phyloP scores from a whole-genome alignment of 805 yeast genomes.

The Tetrapisispora taiwanensis region DNA sequence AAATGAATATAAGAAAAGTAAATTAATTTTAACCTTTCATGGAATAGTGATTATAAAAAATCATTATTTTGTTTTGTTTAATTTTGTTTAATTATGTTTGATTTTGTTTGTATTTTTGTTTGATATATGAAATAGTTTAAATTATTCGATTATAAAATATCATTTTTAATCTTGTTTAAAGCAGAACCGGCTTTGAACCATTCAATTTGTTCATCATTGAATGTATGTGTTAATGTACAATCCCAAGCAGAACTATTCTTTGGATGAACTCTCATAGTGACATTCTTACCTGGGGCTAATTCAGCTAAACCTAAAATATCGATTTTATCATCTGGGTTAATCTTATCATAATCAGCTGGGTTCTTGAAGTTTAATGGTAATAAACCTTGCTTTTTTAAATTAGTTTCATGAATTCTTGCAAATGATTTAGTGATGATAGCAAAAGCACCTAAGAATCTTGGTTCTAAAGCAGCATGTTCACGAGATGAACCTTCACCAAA shows the following conservation, averaged over 20 bases:
- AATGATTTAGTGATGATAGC: constrained; percentile 96
- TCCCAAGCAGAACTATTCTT: constrained; percentile 77
- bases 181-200: constrained; percentile 99
- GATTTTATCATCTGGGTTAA: constrained; percentile 80
- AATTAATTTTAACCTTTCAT: neutral
- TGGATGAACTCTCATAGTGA: constrained; percentile 65
- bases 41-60: neutral
- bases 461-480: constrained; percentile 99
- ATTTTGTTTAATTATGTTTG: no score
- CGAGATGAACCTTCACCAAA: constrained; percentile 99
- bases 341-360: constrained; percentile 86
- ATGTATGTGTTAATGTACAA: constrained; percentile 89
- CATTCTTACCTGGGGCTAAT: constrained; percentile 87
- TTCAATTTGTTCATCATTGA: constrained; percentile 91
- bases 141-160: constrained; percentile 1
- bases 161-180: constrained; percentile 58
- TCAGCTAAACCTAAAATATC: constrained; percentile 77
- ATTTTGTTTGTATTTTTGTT: no score
- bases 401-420: constrained; percentile 98
- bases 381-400: constrained; percentile 98
- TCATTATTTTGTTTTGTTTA: no score
- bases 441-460: constrained; percentile 97
- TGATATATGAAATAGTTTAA: no score
- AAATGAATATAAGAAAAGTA: neutral
- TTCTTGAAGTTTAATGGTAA: constrained; percentile 91